Percentiles rank a stretch among this genome's conserved stretches.
phyloP scores from a whole-genome alignment of 192 early-diverging fungal genomes.

The Mortierella antarctica region DNA sequence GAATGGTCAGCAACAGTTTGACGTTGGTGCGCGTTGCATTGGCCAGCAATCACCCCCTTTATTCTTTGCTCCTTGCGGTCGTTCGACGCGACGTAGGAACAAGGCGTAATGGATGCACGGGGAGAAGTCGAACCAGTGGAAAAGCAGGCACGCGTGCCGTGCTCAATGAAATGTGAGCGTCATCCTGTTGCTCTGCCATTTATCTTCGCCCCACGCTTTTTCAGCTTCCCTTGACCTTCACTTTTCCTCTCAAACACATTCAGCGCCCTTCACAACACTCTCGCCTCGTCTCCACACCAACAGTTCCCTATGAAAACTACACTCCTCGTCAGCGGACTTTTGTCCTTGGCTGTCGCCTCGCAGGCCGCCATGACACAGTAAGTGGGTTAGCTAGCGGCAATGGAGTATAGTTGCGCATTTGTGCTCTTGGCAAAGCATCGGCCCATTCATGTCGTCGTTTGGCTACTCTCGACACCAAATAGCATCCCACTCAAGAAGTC shows the following conservation, averaged over 20 bases:
- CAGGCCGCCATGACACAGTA: conserved; percentile 49
- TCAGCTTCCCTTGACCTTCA: not conserved
- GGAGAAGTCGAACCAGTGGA: too few relatives aligned
- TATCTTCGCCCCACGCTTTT: not conserved
- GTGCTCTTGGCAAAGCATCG: not conserved
- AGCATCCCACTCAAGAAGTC: conserved; percentile 76
- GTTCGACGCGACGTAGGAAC: too few relatives aligned
- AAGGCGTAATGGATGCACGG: too few relatives aligned
- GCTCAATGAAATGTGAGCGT: too few relatives aligned
- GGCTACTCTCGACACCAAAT: not conserved
- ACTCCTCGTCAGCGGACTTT: conserved; percentile 36
- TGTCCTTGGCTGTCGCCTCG: conserved; percentile 40
- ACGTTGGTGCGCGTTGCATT: too few relatives aligned
- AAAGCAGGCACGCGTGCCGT: too few relatives aligned
- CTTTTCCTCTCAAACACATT: not conserved
- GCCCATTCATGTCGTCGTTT: not conserved
- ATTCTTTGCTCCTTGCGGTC: too few relatives aligned
- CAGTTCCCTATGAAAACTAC: conserved; percentile 31
- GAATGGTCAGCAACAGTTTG: too few relatives aligned
- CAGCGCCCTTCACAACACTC: not conserved
- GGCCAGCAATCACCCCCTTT: too few relatives aligned
- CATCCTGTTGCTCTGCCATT: too few relatives aligned
- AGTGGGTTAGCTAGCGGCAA: not conserved
- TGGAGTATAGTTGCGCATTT: not conserved
- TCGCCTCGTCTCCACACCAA: not conserved